These are phyloP conservation scores for Coemansia sp. DNA, from an alignment of 192 early-diverging fungal species.

Conservation along the genomic window DNA sequence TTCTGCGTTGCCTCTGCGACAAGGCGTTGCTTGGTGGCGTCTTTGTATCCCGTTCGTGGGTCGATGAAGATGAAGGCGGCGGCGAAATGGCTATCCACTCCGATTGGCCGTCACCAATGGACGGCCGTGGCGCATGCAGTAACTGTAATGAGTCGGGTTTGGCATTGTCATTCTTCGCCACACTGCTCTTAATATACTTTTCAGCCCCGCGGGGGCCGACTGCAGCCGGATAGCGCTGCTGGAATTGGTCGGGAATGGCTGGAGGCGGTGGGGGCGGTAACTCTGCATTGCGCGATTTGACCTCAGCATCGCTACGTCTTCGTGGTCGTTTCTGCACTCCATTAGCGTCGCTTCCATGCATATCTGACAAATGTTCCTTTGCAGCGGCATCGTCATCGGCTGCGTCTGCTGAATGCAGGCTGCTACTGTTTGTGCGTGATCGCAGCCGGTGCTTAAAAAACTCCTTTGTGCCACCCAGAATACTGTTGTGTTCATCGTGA, in stretches of 20 bases:
- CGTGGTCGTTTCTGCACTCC: slow-evolving; percentile 15
- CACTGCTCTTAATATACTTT: slow-evolving; percentile 9
- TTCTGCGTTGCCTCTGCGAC: slow-evolving; percentile 20
- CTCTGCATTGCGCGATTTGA: slow-evolving; percentile 32
- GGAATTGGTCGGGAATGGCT: slow-evolving; percentile 21
- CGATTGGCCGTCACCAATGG: slow-evolving; percentile 6
- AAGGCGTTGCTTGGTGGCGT: neutral
- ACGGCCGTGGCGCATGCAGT: slow-evolving; percentile 11
- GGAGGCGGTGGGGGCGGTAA: slow-evolving; percentile 15
- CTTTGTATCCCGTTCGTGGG: slow-evolving; percentile 7
- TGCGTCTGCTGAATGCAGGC: neutral
- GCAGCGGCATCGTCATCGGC: neutral
- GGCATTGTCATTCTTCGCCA: slow-evolving; percentile 2
- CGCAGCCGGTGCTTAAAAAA: slow-evolving; percentile 47
- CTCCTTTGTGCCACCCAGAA: slow-evolving; percentile 44
- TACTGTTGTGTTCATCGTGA: slow-evolving; percentile 11
- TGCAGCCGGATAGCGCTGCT: slow-evolving; percentile 14
- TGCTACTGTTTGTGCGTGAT: slow-evolving; percentile 39
- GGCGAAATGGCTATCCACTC: slow-evolving; percentile 22
- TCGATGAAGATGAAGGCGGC: slow-evolving; percentile 17
- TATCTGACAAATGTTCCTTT: neutral
- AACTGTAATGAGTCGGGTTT: slow-evolving; percentile 5
- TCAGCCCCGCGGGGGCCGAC: neutral
- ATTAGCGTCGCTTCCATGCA: neutral
- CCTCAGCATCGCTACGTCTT: slow-evolving; percentile 44